Evolutionary conservation across 1,284 basidiomycete genomes (phyloP), one percentile per base, ranked within the genome.

Genomic region (Cutaneotrichosporon sp.): DNA sequence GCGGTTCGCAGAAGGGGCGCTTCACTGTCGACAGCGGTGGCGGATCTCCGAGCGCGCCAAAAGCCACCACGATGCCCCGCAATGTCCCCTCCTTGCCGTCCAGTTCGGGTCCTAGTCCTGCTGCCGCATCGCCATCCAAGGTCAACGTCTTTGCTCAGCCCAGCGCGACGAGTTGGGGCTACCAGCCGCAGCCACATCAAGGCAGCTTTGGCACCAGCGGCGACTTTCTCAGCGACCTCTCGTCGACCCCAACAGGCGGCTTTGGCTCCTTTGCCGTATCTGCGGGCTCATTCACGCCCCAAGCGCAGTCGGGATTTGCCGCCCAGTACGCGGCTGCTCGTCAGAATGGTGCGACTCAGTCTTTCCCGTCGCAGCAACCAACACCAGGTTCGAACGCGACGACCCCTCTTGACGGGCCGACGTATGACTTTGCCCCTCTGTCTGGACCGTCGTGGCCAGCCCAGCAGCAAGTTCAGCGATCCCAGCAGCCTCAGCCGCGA

Each of bases 21-120:
- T 74, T 74, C 57, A 72, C 72, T 6, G 70, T 72, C 35, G 72
- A 74, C 55, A 60, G 61, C 24, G 72, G 71, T 19, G 68, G 66
- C 4, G 46, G 26, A 11, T 12, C 8, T 16, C 35, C 25, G 5
- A 26, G 26, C 8, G 14, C 25, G 2, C n/a, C 38, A 20, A 38
- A 38, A 22, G 16, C 22, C 5, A 32, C 29, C 5, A 25, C 42
- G 8, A 44, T 44, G 42, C 42, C 27, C 10, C 42, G 42, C 27
- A 19, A 27, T 11, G 17, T 20, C 8, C 35, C 35, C 9, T 38
- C 35, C 5, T 4, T 44, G 29, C 42, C 42, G 27, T 31, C 27
- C 7, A 38, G 46, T 19, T 25, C 46, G 2, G 45, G 45, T 22
- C 46, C 35, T 4, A 41, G 37, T 20, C 37, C 46, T 2, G 19